A percentile compares a stretch with the other conserved stretches of the same genome.
Evolutionary conservation across 805 yeast genomes (phyloP).

Genomic region (Teunomyces atbi): DNA sequence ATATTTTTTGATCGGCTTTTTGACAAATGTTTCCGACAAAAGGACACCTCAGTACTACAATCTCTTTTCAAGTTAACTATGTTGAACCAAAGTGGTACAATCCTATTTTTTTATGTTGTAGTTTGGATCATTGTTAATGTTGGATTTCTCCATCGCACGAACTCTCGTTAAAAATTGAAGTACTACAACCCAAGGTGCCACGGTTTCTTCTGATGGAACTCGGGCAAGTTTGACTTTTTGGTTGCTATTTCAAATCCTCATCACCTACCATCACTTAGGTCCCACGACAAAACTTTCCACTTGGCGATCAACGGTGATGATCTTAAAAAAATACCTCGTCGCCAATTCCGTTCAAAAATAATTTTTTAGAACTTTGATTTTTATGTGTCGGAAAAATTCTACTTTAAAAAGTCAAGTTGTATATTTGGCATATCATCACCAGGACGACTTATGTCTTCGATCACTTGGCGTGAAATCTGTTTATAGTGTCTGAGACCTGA

Average conservation of each 20-base stretch:
- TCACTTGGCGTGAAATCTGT: not conserved
- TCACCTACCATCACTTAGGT: not conserved
- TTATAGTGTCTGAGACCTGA: not conserved
- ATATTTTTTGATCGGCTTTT: not conserved
- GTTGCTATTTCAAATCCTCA: not conserved
- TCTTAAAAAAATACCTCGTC: not conserved
- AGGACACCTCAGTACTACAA: not conserved
- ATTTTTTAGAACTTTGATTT: not conserved
- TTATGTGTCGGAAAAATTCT: not conserved
- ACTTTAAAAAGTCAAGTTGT: not conserved
- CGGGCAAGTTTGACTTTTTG: not conserved
- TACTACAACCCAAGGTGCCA: not conserved
- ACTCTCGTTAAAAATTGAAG: not conserved
- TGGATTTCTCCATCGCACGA: not conserved
- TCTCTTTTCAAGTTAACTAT: no score
- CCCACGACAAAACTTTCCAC: not conserved
- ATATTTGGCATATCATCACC: not conserved
- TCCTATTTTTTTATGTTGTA: not conserved
- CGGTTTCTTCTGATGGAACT: not conserved
- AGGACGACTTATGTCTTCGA: not conserved
- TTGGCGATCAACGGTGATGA: constrained; percentile 2
- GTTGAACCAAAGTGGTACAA: no score
- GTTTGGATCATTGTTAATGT: not conserved
- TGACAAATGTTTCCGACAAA: constrained; percentile 1
- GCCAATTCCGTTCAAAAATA: not conserved